phyloP scores from a whole-genome alignment of 352 stramenopile species.

The Pythium pyrilobum region DNA sequence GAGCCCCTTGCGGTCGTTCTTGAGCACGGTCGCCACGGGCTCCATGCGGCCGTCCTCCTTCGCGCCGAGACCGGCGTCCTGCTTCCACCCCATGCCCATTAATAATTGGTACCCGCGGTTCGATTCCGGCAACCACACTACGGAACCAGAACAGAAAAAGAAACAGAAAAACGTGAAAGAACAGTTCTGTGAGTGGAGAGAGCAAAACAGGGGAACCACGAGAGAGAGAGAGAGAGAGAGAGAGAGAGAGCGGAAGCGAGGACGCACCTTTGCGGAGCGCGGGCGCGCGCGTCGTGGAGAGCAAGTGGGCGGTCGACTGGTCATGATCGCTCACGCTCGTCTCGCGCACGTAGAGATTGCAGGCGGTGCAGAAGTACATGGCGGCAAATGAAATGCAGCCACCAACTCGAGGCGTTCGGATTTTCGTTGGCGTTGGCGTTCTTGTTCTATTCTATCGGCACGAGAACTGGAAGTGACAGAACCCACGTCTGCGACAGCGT shows the following conservation, averaged over 20 bases:
- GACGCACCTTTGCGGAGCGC: constrained; percentile 41
- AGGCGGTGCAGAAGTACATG: constrained; percentile 68
- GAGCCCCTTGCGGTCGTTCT: constrained; percentile 44
- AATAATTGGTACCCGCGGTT: constrained; percentile 62
- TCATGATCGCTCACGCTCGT: constrained; percentile 44
- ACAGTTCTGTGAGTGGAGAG: neutral
- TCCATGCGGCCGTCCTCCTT: constrained; percentile 31
- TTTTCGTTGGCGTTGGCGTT: no score
- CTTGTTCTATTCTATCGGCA: neutral
- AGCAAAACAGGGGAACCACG: no score
- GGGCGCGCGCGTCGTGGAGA: constrained; percentile 38
- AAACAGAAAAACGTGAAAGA: neutral
- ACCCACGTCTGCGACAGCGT: no score
- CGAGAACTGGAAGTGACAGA: neutral
- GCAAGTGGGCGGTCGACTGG: constrained; percentile 42
- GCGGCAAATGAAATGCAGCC: neutral
- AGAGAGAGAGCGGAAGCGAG: no score
- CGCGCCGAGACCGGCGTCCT: constrained; percentile 32
- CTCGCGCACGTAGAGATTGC: constrained; percentile 55
- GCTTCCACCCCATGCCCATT: constrained; percentile 52
- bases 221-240: no score
- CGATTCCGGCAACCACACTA: constrained; percentile 62
- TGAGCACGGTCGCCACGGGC: constrained; percentile 44
- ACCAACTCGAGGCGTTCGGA: no score
- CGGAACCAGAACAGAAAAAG: neutral